phyloP scores from a whole-genome alignment of 495 filamentous ascomycete genomes.

The Daldinia bambusicola region DNA sequence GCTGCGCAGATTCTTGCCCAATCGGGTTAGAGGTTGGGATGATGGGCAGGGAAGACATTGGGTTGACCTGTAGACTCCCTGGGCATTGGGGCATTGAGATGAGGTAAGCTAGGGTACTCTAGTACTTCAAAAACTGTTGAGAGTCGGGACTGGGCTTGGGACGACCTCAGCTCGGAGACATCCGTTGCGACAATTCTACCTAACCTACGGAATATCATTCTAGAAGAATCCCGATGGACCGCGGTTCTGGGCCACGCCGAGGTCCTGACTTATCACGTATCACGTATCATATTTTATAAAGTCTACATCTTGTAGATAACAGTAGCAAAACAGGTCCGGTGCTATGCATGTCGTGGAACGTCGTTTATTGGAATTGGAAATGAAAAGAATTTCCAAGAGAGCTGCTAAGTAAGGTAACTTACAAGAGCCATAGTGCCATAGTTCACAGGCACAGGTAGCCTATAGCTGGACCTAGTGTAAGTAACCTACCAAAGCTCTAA shows the following conservation, averaged over 20 bases:
- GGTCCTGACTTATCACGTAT: too few relatives aligned
- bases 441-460: too few relatives aligned
- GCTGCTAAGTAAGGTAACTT: neutral
- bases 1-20: too few relatives aligned
- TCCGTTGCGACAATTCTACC: too few relatives aligned
- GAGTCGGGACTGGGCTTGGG: too few relatives aligned
- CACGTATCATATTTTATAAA: neutral
- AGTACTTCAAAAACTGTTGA: constrained; percentile 1
- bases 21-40: too few relatives aligned
- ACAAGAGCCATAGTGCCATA: too few relatives aligned
- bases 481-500: neutral
- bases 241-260: neutral
- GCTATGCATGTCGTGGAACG: neutral
- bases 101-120: constrained; percentile 2
- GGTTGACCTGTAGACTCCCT: too few relatives aligned
- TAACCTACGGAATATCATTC: neutral
- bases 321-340: neutral
- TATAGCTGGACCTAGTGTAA: too few relatives aligned
- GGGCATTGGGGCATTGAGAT: neutral
- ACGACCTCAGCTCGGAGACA: neutral
- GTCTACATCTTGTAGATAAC: too few relatives aligned
- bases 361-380: neutral
- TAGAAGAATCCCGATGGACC: constrained; percentile 4
- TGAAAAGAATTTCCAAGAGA: neutral
- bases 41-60: too few relatives aligned